Evolutionary conservation across 495 filamentous ascomycete genomes (phyloP).

Genomic region (Penicillium longicatenatum): DNA sequence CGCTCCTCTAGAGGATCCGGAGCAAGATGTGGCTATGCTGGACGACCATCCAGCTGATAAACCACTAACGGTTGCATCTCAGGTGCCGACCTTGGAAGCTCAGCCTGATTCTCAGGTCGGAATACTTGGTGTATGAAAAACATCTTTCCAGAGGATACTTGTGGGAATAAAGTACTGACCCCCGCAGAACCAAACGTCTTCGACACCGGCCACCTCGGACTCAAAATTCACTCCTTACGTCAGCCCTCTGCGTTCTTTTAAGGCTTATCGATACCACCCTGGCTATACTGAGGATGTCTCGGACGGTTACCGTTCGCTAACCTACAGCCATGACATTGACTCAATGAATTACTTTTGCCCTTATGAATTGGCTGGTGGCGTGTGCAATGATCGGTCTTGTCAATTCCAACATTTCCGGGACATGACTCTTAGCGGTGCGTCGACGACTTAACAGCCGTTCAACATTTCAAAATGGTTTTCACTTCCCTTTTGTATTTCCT

Average conservation of each 20-base stretch:
- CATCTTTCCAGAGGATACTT: slow-evolving; percentile 11
- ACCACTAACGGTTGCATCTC: slow-evolving; percentile 35
- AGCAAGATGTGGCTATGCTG: slow-evolving; percentile 10
- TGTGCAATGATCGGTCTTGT: slow-evolving; percentile 73
- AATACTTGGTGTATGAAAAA: slow-evolving; percentile 41
- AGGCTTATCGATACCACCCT: slow-evolving; percentile 86
- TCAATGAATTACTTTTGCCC: slow-evolving; percentile 70
- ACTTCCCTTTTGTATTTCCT: slow-evolving; percentile 14
- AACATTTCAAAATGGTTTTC: slow-evolving; percentile 19
- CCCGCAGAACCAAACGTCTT: slow-evolving; percentile 27
- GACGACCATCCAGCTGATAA: slow-evolving; percentile 27
- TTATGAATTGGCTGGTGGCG: slow-evolving; percentile 69
- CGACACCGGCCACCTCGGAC: slow-evolving; percentile 11
- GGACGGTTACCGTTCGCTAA: slow-evolving; percentile 83
- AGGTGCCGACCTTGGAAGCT: slow-evolving; percentile 26
- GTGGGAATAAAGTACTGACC: slow-evolving; percentile 24
- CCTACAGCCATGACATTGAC: slow-evolving; percentile 88
- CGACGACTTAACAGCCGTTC: slow-evolving; percentile 39
- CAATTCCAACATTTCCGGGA: slow-evolving; percentile 78
- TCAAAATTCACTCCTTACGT: slow-evolving; percentile 72
- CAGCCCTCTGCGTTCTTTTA: slow-evolving; percentile 81
- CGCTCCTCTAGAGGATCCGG: slow-evolving; percentile 27
- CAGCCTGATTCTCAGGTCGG: slow-evolving; percentile 29
- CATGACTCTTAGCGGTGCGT: slow-evolving; percentile 83
- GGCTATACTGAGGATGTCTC: slow-evolving; percentile 66